Evolutionary conservation across 1,284 basidiomycete genomes (phyloP).

Genomic region (Boletellus deceptivus): DNA sequence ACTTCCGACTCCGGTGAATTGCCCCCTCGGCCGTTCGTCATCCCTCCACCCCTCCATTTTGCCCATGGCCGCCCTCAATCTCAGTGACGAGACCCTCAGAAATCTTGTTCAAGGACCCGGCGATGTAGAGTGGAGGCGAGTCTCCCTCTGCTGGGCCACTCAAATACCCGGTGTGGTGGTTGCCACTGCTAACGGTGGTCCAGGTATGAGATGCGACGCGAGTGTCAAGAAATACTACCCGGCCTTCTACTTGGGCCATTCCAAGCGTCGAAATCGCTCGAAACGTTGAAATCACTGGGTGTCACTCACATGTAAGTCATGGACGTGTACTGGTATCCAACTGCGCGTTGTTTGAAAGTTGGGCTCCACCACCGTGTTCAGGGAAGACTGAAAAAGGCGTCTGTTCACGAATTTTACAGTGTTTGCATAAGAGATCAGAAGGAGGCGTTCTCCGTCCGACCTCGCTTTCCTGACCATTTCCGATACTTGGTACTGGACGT

Average conservation of each 20-base stretch:
- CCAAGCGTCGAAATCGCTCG: constrained; percentile 79
- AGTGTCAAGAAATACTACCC: constrained; percentile 90
- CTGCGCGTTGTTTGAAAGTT: constrained; percentile 8
- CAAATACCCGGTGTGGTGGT: not conserved
- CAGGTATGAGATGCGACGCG: constrained; percentile 93
- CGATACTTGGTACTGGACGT: constrained; percentile 82
- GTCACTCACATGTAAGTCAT: constrained; percentile 84
- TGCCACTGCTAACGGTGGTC: constrained; percentile 5
- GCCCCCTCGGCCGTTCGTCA: constrained; percentile 6
- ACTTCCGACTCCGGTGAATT: constrained; percentile 18
- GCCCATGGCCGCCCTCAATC: constrained; percentile 24
- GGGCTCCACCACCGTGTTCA: not conserved
- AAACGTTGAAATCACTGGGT: constrained; percentile 58
- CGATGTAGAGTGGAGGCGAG: constrained; percentile 76
- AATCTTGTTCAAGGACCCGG: constrained; percentile 70
- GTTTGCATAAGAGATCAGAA: constrained; percentile 85
- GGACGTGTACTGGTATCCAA: constrained; percentile 6
- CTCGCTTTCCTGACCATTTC: constrained; percentile 82
- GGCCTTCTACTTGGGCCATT: constrained; percentile 85
- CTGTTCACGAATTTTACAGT: constrained; percentile 38
- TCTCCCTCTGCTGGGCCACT: constrained; percentile 5
- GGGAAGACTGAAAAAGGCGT: not conserved
- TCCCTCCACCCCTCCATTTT: constrained; percentile 1
- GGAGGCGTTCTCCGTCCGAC: constrained; percentile 84
- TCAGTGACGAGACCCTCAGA: constrained; percentile 54